Conservation (phyloP, 371 early-diverging fungal genomes). For the Lichtheimia corymbifera region DNA sequence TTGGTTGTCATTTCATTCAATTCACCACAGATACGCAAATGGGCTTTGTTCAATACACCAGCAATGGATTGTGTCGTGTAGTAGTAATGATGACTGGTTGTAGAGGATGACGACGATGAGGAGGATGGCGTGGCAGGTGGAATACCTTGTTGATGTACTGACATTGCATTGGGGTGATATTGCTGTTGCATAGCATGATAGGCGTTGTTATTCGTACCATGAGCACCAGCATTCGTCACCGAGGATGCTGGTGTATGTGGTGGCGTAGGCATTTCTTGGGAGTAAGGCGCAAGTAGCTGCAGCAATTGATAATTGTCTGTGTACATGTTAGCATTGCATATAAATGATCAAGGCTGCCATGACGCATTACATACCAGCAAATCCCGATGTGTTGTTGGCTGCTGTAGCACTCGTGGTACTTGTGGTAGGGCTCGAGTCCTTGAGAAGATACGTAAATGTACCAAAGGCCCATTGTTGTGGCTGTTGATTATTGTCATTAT, state of each 20-base stretch:
- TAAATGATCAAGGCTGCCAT: too few species aligned
- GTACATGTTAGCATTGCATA: neutral
- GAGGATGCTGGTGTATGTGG: conserved; percentile 6
- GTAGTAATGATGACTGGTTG: conserved; percentile 3
- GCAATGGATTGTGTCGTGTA: conserved; percentile 35
- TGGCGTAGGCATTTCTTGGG: conserved; percentile 10
- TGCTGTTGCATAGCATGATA: conserved; percentile 8
- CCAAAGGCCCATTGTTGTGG: conserved; percentile 18
- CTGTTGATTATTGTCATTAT: neutral
- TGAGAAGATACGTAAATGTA: conserved; percentile 17
- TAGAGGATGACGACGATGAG: neutral
- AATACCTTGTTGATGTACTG: conserved; percentile 5
- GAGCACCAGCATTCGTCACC: neutral
- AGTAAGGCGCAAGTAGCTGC: conserved; percentile 15
- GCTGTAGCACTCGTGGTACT: neutral
- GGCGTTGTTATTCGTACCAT: conserved; percentile 6
- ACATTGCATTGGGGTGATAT: conserved; percentile 6
- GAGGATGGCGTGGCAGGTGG: conserved; percentile 6
- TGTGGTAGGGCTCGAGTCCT: neutral
- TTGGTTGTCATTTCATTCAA: conserved; percentile 60
- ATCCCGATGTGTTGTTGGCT: neutral
- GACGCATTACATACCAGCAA: neutral
- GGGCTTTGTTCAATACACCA: conserved; percentile 68
- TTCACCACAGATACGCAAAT: conserved; percentile 65
- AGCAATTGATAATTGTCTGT: conserved; percentile 14